Evolutionary conservation across 1,139 yeast species (phyloP).

Genomic region (Zygotorulaspora mrakii): DNA sequence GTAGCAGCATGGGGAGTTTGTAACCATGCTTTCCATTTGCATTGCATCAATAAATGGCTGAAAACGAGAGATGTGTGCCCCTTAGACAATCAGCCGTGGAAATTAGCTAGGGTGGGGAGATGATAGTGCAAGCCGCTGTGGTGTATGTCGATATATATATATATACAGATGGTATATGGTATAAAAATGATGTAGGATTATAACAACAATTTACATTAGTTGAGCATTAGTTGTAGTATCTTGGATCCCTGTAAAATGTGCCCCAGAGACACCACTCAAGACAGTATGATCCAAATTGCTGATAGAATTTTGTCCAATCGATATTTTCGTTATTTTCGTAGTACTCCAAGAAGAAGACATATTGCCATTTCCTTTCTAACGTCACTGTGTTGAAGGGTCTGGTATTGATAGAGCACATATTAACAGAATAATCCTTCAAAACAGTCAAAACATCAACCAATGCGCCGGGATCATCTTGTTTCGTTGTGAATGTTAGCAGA

Average conservation of each 20-base stretch:
- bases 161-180: no score
- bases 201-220: no score
- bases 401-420: slow-evolving; percentile 68
- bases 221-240: slow-evolving; percentile 35
- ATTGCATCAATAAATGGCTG: slow-evolving; percentile 94
- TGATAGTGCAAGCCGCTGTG: no score
- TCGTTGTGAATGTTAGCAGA: slow-evolving; percentile 61
- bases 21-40: slow-evolving; percentile 56
- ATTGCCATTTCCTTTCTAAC: slow-evolving; percentile 55
- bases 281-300: slow-evolving; percentile 32
- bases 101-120: slow-evolving; percentile 74
- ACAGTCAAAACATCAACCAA: slow-evolving; percentile 62
- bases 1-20: slow-evolving; percentile 97
- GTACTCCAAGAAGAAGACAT: slow-evolving; percentile 76
- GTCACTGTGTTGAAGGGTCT: slow-evolving; percentile 43
- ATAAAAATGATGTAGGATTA: neutral
- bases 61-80: slow-evolving; percentile 98
- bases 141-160: slow-evolving; percentile 6
- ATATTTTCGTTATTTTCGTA: slow-evolving; percentile 22
- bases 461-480: slow-evolving; percentile 71
- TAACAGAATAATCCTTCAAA: slow-evolving; percentile 56
- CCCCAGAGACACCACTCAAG: slow-evolving; percentile 40
- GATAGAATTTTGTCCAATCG: slow-evolving; percentile 24
- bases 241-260: slow-evolving; percentile 39
- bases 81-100: slow-evolving; percentile 92